Evolutionary conservation across 495 filamentous ascomycete species (phyloP).

Genomic region (Penicillium manginii): DNA sequence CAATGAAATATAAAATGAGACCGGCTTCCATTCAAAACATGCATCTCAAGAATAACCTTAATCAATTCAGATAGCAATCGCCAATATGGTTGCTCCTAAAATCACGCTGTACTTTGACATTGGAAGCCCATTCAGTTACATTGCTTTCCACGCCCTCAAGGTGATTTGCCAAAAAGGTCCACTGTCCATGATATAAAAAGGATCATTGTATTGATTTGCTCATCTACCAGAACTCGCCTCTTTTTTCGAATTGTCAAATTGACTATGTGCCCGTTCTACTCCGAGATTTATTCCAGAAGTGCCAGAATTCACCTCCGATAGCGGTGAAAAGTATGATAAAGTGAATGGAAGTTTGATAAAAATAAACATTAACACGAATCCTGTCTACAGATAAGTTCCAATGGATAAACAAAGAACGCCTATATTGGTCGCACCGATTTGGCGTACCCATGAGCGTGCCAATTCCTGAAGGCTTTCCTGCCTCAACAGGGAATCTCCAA

Average conservation of each 20-base stretch:
- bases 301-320: slow-evolving; percentile 23
- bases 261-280: slow-evolving; percentile 21
- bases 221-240: slow-evolving; percentile 18
- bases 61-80: not conserved
- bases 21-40: not conserved
- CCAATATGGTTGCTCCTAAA: slow-evolving; percentile 12
- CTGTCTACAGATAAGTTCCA: slow-evolving; percentile 18
- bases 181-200: too few relatives aligned
- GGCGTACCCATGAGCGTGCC: slow-evolving; percentile 21
- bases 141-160: slow-evolving; percentile 24
- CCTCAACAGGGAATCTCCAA: slow-evolving; percentile 21
- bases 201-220: not conserved
- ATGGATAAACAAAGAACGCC: slow-evolving; percentile 24
- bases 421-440: slow-evolving; percentile 26
- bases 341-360: not conserved
- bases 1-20: not conserved
- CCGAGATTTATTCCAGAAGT: slow-evolving; percentile 18
- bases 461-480: slow-evolving; percentile 25
- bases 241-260: slow-evolving; percentile 24
- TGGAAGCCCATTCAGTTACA: slow-evolving; percentile 29
- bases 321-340: slow-evolving; percentile 21
- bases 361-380: not conserved
- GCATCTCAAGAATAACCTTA: not conserved
- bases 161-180: slow-evolving; percentile 1
- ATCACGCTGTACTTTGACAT: slow-evolving; percentile 29